Conservation (phyloP, 495 filamentous ascomycete species). For the Aspergillus nanangensis region DNA sequence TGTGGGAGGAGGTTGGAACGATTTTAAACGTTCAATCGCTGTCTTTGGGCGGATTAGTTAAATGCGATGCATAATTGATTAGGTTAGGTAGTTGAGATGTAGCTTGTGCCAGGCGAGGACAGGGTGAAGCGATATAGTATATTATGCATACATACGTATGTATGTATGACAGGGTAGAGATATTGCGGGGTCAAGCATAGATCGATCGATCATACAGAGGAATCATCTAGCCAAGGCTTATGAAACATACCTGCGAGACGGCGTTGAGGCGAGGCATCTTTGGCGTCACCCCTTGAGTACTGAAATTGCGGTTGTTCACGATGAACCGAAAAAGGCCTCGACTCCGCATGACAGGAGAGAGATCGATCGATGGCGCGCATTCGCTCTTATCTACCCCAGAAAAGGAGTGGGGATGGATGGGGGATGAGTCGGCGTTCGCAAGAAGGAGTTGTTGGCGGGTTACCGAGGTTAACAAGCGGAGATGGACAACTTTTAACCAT, state of each 20-base stretch:
- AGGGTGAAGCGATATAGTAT: no score
- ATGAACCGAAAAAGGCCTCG: neutral
- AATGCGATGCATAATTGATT: no score
- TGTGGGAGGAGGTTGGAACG: slow-evolving; percentile 59
- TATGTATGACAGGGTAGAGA: no score
- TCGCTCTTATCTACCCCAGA: neutral
- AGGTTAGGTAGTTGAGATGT: no score
- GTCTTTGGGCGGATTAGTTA: slow-evolving; percentile 41
- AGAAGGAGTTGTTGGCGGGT: neutral
- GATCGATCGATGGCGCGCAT: neutral
- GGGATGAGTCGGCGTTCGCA: neutral
- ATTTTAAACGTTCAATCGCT: slow-evolving; percentile 71
- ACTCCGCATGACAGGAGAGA: neutral
- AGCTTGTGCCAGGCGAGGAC: no score
- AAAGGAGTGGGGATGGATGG: neutral
- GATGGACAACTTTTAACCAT: neutral
- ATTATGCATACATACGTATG: no score
- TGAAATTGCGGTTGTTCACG: slow-evolving; percentile 1
- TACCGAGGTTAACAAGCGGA: slow-evolving; percentile 6
- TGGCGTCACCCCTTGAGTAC: slow-evolving; percentile 2
- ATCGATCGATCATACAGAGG: neutral
- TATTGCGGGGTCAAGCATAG: neutral
- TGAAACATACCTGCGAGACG: slow-evolving; percentile 25
- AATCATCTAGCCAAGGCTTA: neutral
- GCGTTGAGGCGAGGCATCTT: slow-evolving; percentile 34